phyloP scores from a whole-genome alignment of 176 grass and related monocot species.

The Tillandsia fasciculata region DNA sequence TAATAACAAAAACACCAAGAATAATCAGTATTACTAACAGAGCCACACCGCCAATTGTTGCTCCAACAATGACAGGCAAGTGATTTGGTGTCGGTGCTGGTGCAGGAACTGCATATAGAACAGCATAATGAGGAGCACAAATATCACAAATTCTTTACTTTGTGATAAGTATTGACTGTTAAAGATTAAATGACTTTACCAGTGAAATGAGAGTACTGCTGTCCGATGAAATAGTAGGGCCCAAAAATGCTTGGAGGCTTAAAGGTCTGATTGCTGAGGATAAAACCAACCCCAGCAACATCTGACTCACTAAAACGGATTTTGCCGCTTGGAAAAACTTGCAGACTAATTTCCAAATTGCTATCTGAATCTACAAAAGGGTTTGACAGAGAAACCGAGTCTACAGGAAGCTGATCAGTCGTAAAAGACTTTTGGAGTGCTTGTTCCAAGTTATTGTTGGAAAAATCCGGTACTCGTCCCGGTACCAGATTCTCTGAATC shows the following conservation, averaged over 20 bases:
- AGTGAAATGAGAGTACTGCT: slow-evolving; percentile 28
- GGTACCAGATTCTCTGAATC: too few species aligned
- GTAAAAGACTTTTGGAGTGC: slow-evolving; percentile 13
- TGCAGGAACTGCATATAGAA: neutral
- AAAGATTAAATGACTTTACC: slow-evolving; percentile 31
- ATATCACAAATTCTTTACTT: neutral
- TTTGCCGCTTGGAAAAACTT: slow-evolving; percentile 45
- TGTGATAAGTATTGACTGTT: neutral
- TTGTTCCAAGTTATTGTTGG: slow-evolving; percentile 32
- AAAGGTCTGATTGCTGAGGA: slow-evolving; percentile 70
- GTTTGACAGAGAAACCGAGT: slow-evolving; percentile 37
- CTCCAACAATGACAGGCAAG: slow-evolving; percentile 42
- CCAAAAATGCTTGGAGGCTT: slow-evolving; percentile 32
- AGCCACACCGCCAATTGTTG: slow-evolving; percentile 32
- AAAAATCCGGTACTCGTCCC: too few species aligned
- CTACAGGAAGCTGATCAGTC: slow-evolving; percentile 14
- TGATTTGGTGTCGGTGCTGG: slow-evolving; percentile 20
- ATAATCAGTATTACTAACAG: slow-evolving; percentile 17
- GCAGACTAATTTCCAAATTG: slow-evolving; percentile 40
- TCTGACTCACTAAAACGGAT: too few species aligned
- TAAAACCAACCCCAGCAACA: slow-evolving; percentile 9
- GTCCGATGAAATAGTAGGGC: slow-evolving; percentile 52
- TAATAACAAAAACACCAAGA: slow-evolving; percentile 23
- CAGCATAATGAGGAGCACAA: neutral
- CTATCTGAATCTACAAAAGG: slow-evolving; percentile 30